Conservation (phyloP, 257 asterid genomes). For the Lavandula angustifolia region DNA sequence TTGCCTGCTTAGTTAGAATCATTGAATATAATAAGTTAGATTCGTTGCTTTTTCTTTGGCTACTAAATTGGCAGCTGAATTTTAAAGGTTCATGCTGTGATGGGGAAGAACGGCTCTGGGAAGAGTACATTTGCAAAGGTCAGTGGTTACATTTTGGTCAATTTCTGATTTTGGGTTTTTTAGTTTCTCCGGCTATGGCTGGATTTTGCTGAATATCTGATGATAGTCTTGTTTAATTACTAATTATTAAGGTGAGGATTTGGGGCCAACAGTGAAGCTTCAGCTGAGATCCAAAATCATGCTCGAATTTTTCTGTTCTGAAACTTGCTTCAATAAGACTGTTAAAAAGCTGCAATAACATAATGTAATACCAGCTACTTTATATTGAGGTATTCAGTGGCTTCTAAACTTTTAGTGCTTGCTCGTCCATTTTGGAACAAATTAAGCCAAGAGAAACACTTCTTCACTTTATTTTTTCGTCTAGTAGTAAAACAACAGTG, state of each 20-base stretch:
- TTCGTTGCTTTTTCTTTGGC: neutral
- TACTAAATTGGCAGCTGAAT: slow-evolving; percentile 32
- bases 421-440: neutral
- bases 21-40: neutral
- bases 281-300: slow-evolving; percentile 5
- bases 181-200: neutral
- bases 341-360: neutral
- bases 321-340: slow-evolving; percentile 14
- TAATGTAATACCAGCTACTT: neutral
- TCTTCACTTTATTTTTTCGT: neutral
- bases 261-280: neutral
- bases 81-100: slow-evolving; percentile 80
- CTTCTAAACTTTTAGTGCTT: neutral
- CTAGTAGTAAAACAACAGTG: neutral
- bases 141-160: slow-evolving; percentile 38
- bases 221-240: neutral
- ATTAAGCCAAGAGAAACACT: neutral
- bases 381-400: neutral
- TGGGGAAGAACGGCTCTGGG: slow-evolving; percentile 99
- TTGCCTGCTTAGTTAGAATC: neutral
- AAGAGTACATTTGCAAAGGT: slow-evolving; percentile 99
- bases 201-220: neutral
- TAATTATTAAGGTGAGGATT: neutral
- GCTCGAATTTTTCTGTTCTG: neutral
- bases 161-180: slow-evolving; percentile 17